Evolutionary conservation across 495 filamentous ascomycete species (phyloP).

Genomic region (Neurospora sp.): DNA sequence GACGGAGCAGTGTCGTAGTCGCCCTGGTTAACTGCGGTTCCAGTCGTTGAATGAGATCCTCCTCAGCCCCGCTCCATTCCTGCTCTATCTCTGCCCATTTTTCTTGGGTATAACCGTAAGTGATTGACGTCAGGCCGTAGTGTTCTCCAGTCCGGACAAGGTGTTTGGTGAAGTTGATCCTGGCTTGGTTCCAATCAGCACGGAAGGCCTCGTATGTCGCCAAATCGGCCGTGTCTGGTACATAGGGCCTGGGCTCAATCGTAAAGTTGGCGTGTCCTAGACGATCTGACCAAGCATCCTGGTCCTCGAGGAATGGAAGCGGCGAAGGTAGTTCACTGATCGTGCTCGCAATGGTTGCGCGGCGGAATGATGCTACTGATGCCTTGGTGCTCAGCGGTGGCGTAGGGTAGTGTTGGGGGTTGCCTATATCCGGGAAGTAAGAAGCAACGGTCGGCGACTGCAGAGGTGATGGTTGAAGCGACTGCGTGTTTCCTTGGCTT

Average conservation of each 20-base stretch:
- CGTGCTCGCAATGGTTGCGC: conserved; percentile 23
- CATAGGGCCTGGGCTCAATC: conserved; percentile 74
- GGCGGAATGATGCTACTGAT: conserved; percentile 65
- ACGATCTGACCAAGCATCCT: conserved; percentile 71
- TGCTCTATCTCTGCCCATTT: conserved; percentile 76
- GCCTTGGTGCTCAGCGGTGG: conserved; percentile 74
- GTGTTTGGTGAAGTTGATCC: conserved; percentile 74
- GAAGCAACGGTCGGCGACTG: conserved; percentile 62
- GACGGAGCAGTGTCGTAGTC: conserved; percentile 6
- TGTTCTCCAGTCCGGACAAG: conserved; percentile 78
- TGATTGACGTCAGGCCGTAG: conserved; percentile 75
- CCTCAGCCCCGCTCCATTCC: conserved; percentile 57
- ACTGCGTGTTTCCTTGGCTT: conserved; percentile 21
- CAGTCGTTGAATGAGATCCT: conserved; percentile 42
- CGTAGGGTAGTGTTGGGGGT: conserved; percentile 42
- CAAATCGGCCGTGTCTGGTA: conserved; percentile 46
- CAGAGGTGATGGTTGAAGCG: conserved; percentile 59
- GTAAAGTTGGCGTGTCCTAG: conserved; percentile 90
- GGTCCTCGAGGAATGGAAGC: conserved; percentile 51
- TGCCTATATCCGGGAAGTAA: conserved; percentile 14
- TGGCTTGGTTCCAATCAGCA: conserved; percentile 68
- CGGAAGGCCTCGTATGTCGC: conserved; percentile 57
- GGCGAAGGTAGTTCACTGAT: conserved; percentile 29
- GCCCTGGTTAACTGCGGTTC: conserved; percentile 18
- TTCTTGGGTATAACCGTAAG: conserved; percentile 66